Evolutionary conservation across 345 rosid genomes (phyloP), one percentile per base, ranked within the genome.

Genomic region (Jatropha curcas): DNA sequence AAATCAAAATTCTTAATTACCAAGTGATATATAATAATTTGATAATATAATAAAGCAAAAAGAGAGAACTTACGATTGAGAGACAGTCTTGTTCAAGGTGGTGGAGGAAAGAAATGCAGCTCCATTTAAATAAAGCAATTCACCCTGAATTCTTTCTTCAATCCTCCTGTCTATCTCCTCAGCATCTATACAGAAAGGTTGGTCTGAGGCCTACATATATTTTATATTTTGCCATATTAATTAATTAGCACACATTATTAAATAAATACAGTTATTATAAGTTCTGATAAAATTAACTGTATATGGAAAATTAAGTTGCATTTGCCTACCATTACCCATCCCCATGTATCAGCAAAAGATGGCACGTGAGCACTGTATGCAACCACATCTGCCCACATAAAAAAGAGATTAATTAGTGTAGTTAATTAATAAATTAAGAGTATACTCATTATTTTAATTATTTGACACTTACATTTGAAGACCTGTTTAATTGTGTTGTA

Each of bases 271-370:
- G 16, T 50, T 4, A 70, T 28, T 71, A 65, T 27, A 10, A 55
- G 4, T 34, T 4, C 7, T 27, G 14, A 31, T 11, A 0, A 13
- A 12, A 17, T 48, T 2, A 48, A 16, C n/a, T 48, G n/a, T 48
- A 41, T 4, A 16, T 16, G 20, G 17, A 48, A 11, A 17, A 31
- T 27, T 25, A 62, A 37, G 19, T 53, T 28, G 34, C 2, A 28
- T 35, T 7, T 57, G 33, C 76, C 17, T 83, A 90, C 92, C 97
- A 94, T 92, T 51, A 92, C 94, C 98, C 98, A 94, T 74, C 98
- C 97, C 98, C 98, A 94, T 3, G 97, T 94, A 65, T 94, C 97
- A 9, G 98, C 97, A 75, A 92, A 94, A 55, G 98, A 94, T 30
- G 98, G 98, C 20, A 94, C 95, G 33, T 94, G 98, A 71, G 97